Conservation (phyloP, 2,329 filamentous ascomycete genomes). For the Boeremia exigua region DNA sequence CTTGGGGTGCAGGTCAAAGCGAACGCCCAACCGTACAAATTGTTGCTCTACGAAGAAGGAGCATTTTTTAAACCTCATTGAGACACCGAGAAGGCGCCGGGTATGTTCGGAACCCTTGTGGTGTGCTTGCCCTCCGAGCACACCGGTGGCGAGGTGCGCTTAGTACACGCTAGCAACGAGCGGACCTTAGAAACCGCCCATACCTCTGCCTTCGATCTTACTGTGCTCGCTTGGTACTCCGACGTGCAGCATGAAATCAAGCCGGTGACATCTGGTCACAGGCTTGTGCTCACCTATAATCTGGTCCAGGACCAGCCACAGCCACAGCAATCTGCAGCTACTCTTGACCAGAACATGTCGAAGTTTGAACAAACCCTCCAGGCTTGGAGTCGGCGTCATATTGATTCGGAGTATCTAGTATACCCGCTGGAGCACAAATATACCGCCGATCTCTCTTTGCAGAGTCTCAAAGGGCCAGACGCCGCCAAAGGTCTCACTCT, state of each 20-base stretch:
- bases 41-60: conserved; percentile 58
- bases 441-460: conserved; percentile 23
- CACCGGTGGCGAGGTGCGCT: conserved; percentile 54
- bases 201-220: conserved; percentile 29
- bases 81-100: conserved; percentile 56
- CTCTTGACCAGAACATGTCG: conserved; percentile 12
- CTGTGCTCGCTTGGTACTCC: conserved; percentile 54
- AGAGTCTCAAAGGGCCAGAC: conserved; percentile 32
- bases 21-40: conserved; percentile 25
- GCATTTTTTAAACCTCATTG: conserved; percentile 58
- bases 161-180: conserved; percentile 47
- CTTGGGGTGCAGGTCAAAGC: conserved; percentile 19
- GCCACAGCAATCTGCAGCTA: conserved; percentile 17
- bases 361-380: conserved; percentile 8
- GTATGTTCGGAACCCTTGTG: conserved; percentile 60
- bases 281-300: conserved; percentile 62
- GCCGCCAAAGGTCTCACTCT: conserved; percentile 22
- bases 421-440: conserved; percentile 39
- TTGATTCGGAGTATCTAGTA: conserved; percentile 13
- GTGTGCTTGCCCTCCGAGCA: conserved; percentile 58
- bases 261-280: conserved; percentile 56
- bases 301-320: conserved; percentile 45
- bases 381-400: conserved; percentile 8
- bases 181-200: conserved; percentile 11
- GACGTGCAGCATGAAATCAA: conserved; percentile 59